Conservation (phyloP, 345 rosid species). For the Corchorus olitorius region DNA sequence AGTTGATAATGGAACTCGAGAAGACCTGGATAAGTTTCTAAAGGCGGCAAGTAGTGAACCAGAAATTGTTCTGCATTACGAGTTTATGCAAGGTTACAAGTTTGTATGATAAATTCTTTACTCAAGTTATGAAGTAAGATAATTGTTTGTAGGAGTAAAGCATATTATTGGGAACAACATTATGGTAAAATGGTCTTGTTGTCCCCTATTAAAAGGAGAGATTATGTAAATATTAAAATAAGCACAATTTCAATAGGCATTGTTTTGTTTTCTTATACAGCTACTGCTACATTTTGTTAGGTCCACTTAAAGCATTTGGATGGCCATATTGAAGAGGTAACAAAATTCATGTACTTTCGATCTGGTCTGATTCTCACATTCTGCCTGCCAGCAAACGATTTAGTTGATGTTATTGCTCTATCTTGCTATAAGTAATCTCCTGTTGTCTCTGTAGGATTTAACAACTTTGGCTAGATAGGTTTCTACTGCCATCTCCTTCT, state of each 20-base stretch:
- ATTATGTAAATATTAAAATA: not conserved
- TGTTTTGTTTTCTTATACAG: slow-evolving; percentile 4
- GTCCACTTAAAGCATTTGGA: slow-evolving; percentile 96
- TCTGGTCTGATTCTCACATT: slow-evolving; percentile 27
- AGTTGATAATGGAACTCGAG: slow-evolving; percentile 98
- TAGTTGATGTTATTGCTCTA: slow-evolving; percentile 91
- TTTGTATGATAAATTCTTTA: slow-evolving; percentile 26
- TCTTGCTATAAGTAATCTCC: slow-evolving; percentile 85
- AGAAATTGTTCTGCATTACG: slow-evolving; percentile 92
- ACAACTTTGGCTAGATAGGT: not conserved
- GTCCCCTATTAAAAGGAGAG: not conserved
- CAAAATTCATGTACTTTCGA: slow-evolving; percentile 10
- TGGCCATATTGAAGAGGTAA: slow-evolving; percentile 95
- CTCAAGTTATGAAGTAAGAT: not conserved
- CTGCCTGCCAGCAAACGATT: slow-evolving; percentile 92
- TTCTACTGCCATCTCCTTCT: not conserved
- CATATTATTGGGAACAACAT: not conserved
- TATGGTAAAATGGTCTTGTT: not conserved
- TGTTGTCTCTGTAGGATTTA: not conserved
- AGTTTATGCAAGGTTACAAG: slow-evolving; percentile 99
- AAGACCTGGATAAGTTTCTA: slow-evolving; percentile 91
- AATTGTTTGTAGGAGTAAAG: not conserved
- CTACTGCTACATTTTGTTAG: slow-evolving; percentile 41
- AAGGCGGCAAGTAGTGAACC: slow-evolving; percentile 92
- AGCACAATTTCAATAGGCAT: not conserved